Evolutionary conservation across 1,284 basidiomycete species (phyloP), one percentile per base, ranked within the genome.

Genomic region (Cutaneotrichosporon cutaneum): DNA sequence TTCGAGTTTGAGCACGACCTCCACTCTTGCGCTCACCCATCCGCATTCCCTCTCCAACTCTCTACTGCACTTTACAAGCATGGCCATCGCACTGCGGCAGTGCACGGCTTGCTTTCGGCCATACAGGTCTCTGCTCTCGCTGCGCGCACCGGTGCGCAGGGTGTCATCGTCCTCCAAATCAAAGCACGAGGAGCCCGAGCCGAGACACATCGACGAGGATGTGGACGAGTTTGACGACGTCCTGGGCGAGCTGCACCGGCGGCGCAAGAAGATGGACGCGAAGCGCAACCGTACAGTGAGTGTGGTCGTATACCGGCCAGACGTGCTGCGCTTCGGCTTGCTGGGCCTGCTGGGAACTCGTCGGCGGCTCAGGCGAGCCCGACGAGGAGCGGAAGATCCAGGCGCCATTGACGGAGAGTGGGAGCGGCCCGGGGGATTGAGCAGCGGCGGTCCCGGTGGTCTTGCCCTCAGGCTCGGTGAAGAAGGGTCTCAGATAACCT

Each of bases 231-330:
- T 77, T 58, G 58, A 60, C 2, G 70, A 74, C 56, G 62, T 71
- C 33, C 70, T 65, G 10, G 70, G 64, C 16, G 76, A 78, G 54
- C 60, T 77, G 55, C 64, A 70, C 44, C 61, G 74, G 22, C 62
- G 77, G 45, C 73, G 72, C 56, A 66, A 72, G 53, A 72, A 72
- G 53, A 71, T 76, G 18, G 78, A 78, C 26, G 69, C 67, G 14
- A 80, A 79, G 61, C 64, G 77, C 33, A 62, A 73, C 13, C 75
- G 77, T 52, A 69, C 73, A 57, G 76, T 76, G 53, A 60, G 72
- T 66, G 27, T 3, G 18, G 0, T 4, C 0, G 13, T 13, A 27
- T 27, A n/a, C n/a, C n/a, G n/a, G n/a, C n/a, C n/a, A n/a, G n/a
- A n/a, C n/a, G n/a, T n/a, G n/a, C n/a, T n/a, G n/a, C n/a, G n/a